phyloP scores from a whole-genome alignment of 1,139 yeast species.

The Yamadazyma dushanensis region DNA sequence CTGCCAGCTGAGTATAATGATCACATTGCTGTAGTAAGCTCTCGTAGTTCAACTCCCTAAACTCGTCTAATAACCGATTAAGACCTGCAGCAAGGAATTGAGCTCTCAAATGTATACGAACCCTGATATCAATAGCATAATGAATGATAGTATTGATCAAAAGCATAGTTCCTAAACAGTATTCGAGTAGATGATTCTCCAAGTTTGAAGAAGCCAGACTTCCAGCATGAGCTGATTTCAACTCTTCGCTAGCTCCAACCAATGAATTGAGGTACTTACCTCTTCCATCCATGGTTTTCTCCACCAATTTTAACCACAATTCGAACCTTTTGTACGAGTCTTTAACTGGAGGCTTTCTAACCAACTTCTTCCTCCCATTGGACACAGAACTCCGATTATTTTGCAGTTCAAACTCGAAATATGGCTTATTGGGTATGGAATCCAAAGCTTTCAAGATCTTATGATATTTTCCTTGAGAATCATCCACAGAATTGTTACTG shows the following conservation, averaged over 20 bases:
- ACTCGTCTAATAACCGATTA: constrained; percentile 57
- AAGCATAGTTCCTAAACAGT: constrained; percentile 75
- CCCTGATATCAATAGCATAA: constrained; percentile 63
- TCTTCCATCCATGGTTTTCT: constrained; percentile 76
- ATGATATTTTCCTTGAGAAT: constrained; percentile 51
- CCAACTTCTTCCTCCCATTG: constrained; percentile 24
- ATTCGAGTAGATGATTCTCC: constrained; percentile 77
- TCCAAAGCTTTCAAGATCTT: constrained; percentile 67
- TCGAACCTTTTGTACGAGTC: constrained; percentile 63
- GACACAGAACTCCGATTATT: constrained; percentile 7
- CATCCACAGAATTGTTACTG: constrained; percentile 27
- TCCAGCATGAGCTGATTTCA: constrained; percentile 57
- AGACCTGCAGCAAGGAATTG: constrained; percentile 79
- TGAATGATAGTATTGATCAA: constrained; percentile 72
- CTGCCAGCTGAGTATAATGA: constrained; percentile 64
- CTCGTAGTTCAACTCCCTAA: constrained; percentile 63
- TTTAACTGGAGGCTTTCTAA: constrained; percentile 42
- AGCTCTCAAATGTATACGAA: constrained; percentile 73
- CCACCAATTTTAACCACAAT: constrained; percentile 79
- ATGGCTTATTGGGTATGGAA: constrained; percentile 56
- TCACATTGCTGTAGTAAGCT: constrained; percentile 65
- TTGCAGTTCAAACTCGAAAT: constrained; percentile 46
- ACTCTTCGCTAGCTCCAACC: constrained; percentile 93
- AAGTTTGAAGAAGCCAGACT: constrained; percentile 18
- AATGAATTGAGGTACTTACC: constrained; percentile 82